These are phyloP conservation scores for Trichoderma erinaceum DNA, from an alignment of 495 filamentous ascomycete genomes.

Conservation along the genomic window DNA sequence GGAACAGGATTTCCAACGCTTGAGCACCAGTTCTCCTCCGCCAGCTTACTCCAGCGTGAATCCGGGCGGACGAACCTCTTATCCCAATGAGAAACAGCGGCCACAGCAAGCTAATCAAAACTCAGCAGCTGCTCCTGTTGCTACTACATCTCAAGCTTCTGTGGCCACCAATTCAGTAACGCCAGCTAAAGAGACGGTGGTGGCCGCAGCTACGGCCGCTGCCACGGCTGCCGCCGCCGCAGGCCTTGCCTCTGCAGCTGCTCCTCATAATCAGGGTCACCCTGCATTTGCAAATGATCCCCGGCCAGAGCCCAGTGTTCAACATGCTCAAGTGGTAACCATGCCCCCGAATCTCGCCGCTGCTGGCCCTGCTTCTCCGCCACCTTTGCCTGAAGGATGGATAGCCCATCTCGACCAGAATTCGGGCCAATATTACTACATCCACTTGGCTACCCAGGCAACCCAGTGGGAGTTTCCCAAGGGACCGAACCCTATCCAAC, in stretches of 20 bases:
- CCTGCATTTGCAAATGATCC: slow-evolving; percentile 85
- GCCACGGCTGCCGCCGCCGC: slow-evolving; percentile 24
- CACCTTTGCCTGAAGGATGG: slow-evolving; percentile 94
- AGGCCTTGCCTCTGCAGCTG: slow-evolving; percentile 41
- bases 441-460: slow-evolving; percentile 89
- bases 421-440: slow-evolving; percentile 98
- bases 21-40: slow-evolving; percentile 81
- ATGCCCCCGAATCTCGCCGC: slow-evolving; percentile 45
- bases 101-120: slow-evolving; percentile 36
- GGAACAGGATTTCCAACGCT: slow-evolving; percentile 80
- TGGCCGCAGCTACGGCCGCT: slow-evolving; percentile 32
- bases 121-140: slow-evolving; percentile 29
- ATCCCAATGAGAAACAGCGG: slow-evolving; percentile 70
- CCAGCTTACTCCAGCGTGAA: slow-evolving; percentile 85
- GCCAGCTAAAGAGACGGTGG: slow-evolving; percentile 42
- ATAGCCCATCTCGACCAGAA: slow-evolving; percentile 93
- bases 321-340: slow-evolving; percentile 36
- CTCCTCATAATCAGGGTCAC: slow-evolving; percentile 53
- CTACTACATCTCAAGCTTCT: slow-evolving; percentile 19
- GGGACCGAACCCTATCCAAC: slow-evolving; percentile 74
- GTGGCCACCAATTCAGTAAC: slow-evolving; percentile 29
- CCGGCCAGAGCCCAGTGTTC: slow-evolving; percentile 33
- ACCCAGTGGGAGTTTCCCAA: slow-evolving; percentile 99
- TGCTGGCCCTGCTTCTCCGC: slow-evolving; percentile 70
- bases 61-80: slow-evolving; percentile 45